Percentiles rank a stretch among this genome's conserved stretches.
These are phyloP conservation scores for Arabidopsis lyrata DNA, from an alignment of 441 rosid genomes.

Conservation along the genomic window DNA sequence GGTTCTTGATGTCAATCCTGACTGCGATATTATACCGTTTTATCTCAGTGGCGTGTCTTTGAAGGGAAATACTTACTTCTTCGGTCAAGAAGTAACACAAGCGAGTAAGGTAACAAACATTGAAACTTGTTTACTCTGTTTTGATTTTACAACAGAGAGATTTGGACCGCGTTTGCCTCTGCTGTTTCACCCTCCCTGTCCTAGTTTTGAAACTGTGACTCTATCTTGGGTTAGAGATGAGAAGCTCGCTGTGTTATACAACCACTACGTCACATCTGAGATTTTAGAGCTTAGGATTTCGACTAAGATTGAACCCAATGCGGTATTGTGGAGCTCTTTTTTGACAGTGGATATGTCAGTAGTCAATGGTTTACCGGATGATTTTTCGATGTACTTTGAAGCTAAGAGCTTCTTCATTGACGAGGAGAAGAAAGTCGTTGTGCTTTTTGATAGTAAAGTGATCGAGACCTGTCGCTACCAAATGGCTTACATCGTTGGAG, in stretches of 20 bases:
- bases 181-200: neutral
- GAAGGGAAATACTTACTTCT: neutral
- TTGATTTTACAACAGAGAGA: slow-evolving; percentile 1
- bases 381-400: neutral
- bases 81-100: neutral
- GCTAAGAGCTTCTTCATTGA: neutral
- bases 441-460: neutral
- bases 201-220: neutral
- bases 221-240: slow-evolving; percentile 8
- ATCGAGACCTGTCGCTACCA: neutral
- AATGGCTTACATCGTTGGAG: neutral
- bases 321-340: neutral
- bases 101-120: neutral
- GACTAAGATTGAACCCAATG: slow-evolving; percentile 4
- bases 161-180: slow-evolving; percentile 1
- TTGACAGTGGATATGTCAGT: neutral
- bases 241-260: neutral
- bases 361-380: neutral
- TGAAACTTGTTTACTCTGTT: neutral
- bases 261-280: neutral
- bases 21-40: neutral
- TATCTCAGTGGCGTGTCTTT: neutral
- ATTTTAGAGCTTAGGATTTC: neutral
- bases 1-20: neutral
- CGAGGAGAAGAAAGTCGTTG: neutral